These are phyloP conservation scores for Yamadazyma epiphylla DNA, from an alignment of 1,139 yeast species.

Conservation along the genomic window DNA sequence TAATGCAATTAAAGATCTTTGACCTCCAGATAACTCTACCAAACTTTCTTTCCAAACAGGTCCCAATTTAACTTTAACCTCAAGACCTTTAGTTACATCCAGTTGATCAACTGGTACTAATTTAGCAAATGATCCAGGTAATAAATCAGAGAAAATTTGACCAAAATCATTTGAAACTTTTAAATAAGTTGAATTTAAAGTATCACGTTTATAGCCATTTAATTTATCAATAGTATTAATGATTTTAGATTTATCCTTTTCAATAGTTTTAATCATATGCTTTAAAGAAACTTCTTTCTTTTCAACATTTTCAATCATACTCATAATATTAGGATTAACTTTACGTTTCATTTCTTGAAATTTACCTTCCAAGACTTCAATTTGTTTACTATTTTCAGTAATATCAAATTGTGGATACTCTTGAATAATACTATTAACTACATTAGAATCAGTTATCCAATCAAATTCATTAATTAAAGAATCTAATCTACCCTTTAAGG, in stretches of 20 bases:
- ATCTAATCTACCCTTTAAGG: slow-evolving; percentile 43
- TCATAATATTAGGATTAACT: slow-evolving; percentile 87
- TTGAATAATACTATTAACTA: slow-evolving; percentile 49
- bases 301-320: slow-evolving; percentile 91
- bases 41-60: slow-evolving; percentile 94
- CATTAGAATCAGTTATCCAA: slow-evolving; percentile 69
- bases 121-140: slow-evolving; percentile 90
- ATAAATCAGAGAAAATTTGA: slow-evolving; percentile 79
- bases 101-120: slow-evolving; percentile 75
- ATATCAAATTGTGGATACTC: slow-evolving; percentile 64
- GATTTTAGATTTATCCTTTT: slow-evolving; percentile 85
- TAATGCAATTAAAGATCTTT: slow-evolving; percentile 86
- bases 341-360: slow-evolving; percentile 76
- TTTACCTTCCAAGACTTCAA: slow-evolving; percentile 54
- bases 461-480: slow-evolving; percentile 53
- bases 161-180: slow-evolving; percentile 90
- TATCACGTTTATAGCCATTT: slow-evolving; percentile 82
- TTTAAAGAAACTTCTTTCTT: slow-evolving; percentile 78
- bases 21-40: slow-evolving; percentile 96
- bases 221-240: slow-evolving; percentile 84
- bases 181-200: slow-evolving; percentile 78
- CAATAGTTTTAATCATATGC: slow-evolving; percentile 82
- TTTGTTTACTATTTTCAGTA: slow-evolving; percentile 57
- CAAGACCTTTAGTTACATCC: slow-evolving; percentile 88
- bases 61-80: slow-evolving; percentile 87